Base-by-base conservation (phyloP, 495 filamentous ascomycete species). In the Usnea hakonensis region DNA sequence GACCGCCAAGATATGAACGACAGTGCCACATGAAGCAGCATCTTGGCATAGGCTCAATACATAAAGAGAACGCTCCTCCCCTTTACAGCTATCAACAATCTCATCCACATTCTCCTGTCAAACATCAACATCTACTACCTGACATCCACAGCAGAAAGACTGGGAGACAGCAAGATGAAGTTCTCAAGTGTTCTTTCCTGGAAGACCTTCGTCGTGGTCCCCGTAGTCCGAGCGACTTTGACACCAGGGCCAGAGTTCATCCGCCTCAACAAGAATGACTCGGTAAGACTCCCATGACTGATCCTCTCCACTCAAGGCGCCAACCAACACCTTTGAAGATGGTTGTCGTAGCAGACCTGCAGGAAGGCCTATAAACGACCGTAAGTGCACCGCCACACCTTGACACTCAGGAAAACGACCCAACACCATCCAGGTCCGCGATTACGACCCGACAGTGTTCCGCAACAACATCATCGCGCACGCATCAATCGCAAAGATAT, bases 291-390 rank as follows among this genome's bases (percentile, higher is more conserved):
- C 3, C 23, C 30, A 23, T 13, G 5, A 30, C 9, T 1, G 30
- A 11, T 23, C 21, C 1, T 16, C 2, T 30, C 0, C 43, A 46
- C 23, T 17, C 30, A 0, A 17, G 3, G 9, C 46, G 21, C 10
- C 4, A 30, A 14, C 46, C 30, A 1, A 50, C 9, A 6, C 5
- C 13, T 17, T 16, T 23, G 2, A 16, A 81, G 79, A 70, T 81
- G 41, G 81, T 91, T 32, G 73, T 91, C 36, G 78, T 90, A 61
- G 79, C 90, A 58, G 88, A 91, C 70, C 79, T 87, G 64, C 87
- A 90, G 71, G 80, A 87, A 62, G 88, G 88, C 38, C 84, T 91
- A 26, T 83, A 82, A 69, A 73, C 78, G 56, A 67, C 88, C 55
- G 66, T 68, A 52, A 28, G 58, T 38, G n/a, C 10, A 5, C 7